Base-by-base conservation (phyloP, 1,284 basidiomycete genomes). In the Veloboletus limbatus region DNA sequence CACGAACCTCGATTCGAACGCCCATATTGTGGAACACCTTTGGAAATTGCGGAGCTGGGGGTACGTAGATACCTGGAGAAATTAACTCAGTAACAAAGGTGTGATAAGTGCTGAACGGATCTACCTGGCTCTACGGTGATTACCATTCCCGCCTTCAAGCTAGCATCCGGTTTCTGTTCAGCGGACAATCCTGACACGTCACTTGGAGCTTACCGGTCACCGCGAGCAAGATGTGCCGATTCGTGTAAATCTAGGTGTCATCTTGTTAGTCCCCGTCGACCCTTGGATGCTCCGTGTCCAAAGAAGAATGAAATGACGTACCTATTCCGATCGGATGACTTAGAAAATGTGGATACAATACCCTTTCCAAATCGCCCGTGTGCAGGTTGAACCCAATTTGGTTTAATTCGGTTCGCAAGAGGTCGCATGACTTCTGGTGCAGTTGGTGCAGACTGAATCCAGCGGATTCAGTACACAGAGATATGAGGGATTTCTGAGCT, bases 281-380 rank as follows among this genome's bases (percentile, higher is more conserved):
- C 48, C 44, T 51, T 42, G 24, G 38, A 25, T 35, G 34, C 40
- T 31, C 38, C 38, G 9, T 16, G 25, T 17, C 25, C 24, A 26
- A 37, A 17, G 27, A 14, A 39, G 24, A 10, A 13, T 44, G 47
- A 36, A 37, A 41, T 18, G 30, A 44, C 80, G 28, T 40, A 85
- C 87, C 89, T 48, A 92, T 82, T 13, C 91, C 90, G 46, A 94
- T 82, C 14, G 88, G 87, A 66, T 97, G 91, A 40, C 87, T 83
- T 40, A 96, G 67, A 52, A 85, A 92, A 69, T 96, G 92, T 3
- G 93, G 92, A 62, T 94, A 96, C 45, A 95, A 65, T 17, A 81
- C 67, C 39, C 83, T 69, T 61, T 94, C 91, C 17, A 97, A 67
- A 47, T 87, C 87, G 3, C 81, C 81, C 4, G 70, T 65, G 5